Evolutionary conservation across 2,329 filamentous ascomycete species (phyloP).

Genomic region (Raffaelea albimanens): DNA sequence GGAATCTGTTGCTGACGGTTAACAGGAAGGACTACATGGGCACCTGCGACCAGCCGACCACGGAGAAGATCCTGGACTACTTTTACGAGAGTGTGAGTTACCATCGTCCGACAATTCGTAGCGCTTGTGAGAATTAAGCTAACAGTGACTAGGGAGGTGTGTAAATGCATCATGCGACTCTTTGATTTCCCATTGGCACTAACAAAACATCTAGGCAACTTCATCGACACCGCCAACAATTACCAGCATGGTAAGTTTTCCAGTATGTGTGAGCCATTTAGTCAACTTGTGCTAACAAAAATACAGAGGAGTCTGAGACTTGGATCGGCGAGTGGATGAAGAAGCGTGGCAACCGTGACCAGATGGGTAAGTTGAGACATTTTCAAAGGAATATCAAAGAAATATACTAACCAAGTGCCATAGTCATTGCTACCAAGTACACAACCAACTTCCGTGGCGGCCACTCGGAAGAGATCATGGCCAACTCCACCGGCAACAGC

Average conservation of each 20-base stretch:
- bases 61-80: constrained; percentile 56
- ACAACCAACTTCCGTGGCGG: constrained; percentile 45
- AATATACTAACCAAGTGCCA: no score
- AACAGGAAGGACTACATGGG: constrained; percentile 48
- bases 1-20: not conserved
- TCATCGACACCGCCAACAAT: constrained; percentile 63
- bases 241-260: constrained; percentile 49
- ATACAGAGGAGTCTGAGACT: constrained; percentile 43
- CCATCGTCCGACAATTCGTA: no score
- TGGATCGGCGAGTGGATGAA: constrained; percentile 67
- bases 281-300: not conserved
- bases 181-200: no score
- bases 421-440: constrained; percentile 62
- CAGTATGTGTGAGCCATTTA: constrained; percentile 4
- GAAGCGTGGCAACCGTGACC: constrained; percentile 51
- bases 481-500: constrained; percentile 49
- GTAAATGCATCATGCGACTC: no score
- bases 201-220: constrained; percentile 47
- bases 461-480: constrained; percentile 30
- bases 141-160: not conserved
- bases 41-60: constrained; percentile 50
- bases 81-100: constrained; percentile 44
- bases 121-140: constrained; percentile 4
- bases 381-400: no score
- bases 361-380: constrained; percentile 38